Evolutionary conservation across 2,329 filamentous ascomycete genomes (phyloP).

Genomic region (Fusarium tricinctum): DNA sequence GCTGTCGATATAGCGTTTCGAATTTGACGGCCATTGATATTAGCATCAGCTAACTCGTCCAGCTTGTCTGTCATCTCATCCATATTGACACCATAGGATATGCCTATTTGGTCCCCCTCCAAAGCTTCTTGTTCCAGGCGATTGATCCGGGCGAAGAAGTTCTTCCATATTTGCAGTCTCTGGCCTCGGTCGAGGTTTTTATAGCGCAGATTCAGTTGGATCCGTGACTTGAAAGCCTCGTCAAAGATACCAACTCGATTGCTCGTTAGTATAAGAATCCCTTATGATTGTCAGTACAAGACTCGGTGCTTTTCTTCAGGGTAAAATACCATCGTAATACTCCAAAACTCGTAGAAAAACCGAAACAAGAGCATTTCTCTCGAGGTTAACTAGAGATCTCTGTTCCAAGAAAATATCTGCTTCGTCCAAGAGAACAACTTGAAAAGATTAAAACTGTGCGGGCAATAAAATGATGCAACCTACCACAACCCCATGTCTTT

Average conservation of each 20-base stretch:
- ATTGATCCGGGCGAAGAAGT: not conserved
- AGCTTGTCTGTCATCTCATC: not conserved
- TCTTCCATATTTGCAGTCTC: not conserved
- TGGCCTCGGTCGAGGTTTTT: fast-evolving
- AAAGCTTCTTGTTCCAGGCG: not conserved
- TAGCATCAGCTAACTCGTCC: fast-evolving
- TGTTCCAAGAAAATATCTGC: conserved; percentile 25
- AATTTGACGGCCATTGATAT: conserved; percentile 1
- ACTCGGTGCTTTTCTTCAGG: fast-evolving
- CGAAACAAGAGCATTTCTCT: conserved; percentile 1
- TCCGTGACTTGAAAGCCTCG: not conserved
- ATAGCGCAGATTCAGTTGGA: not conserved
- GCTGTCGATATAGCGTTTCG: not conserved
- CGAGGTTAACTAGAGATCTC: not conserved
- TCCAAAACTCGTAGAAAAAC: not conserved
- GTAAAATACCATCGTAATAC: not conserved
- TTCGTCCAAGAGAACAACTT: conserved; percentile 15
- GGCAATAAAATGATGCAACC: fast-evolving
- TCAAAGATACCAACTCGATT: not conserved
- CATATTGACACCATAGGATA: not conserved
- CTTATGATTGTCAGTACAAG: not conserved
- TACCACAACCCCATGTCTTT: conserved; percentile 15
- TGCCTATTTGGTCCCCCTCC: fast-evolving
- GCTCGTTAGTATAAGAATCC: not conserved
- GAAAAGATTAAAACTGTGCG: fast-evolving